Evolutionary conservation across 306 rosid genomes (phyloP).

Genomic region (Cucurbita pepo): DNA sequence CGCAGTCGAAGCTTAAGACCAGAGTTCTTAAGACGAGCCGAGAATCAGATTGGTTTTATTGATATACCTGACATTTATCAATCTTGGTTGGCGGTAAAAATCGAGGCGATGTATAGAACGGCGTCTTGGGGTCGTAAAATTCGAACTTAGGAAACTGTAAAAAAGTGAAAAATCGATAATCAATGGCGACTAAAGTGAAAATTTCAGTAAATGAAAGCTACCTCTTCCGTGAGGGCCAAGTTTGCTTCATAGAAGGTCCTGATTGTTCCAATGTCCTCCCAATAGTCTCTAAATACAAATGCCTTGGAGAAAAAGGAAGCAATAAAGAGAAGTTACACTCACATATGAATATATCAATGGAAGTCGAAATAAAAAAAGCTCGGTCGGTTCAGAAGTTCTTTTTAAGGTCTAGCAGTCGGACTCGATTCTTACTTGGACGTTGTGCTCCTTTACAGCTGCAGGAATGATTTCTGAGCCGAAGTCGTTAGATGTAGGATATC

Average conservation of each 20-base stretch:
- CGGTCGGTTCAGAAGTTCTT: background rate
- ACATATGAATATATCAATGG: background rate
- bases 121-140: constrained; percentile 80
- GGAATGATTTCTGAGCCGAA: constrained; percentile 96
- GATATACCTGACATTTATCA: constrained; percentile 57
- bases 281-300: constrained; percentile 62
- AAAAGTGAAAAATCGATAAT: background rate
- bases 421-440: constrained; percentile 56
- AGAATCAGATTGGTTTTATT: background rate
- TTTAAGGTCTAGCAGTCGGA: background rate
- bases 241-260: constrained; percentile 65
- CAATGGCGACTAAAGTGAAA: background rate
- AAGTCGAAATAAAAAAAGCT: background rate
- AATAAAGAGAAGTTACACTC: background rate
- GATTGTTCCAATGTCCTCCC: constrained; percentile 94
- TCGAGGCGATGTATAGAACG: constrained; percentile 76
- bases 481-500: constrained; percentile 78
- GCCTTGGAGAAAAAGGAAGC: constrained; percentile 24
- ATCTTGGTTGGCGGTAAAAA: constrained; percentile 96
- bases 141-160: constrained; percentile 54
- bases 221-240: constrained; percentile 88
- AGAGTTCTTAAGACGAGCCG: background rate
- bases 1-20: constrained; percentile 13
- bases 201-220: constrained; percentile 13
- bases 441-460: constrained; percentile 51